Evolutionary conservation across 768 basidiomycete species (phyloP).

Genomic region (Tephrocybe rancida): DNA sequence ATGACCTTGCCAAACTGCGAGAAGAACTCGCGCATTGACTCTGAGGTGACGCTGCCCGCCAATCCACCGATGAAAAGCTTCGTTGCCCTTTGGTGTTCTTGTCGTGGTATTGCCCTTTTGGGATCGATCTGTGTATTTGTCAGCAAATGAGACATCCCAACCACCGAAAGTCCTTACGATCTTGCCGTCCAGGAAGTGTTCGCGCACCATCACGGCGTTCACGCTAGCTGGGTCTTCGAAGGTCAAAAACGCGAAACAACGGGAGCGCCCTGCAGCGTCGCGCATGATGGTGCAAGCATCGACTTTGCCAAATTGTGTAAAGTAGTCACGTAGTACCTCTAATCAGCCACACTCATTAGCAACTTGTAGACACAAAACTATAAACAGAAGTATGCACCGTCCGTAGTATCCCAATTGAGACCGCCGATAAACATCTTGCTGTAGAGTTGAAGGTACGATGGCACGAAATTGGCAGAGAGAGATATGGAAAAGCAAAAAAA

Average conservation of each 20-base stretch:
- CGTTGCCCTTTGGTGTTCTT: conserved; percentile 91
- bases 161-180: conserved; percentile 55
- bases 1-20: conserved; percentile 94
- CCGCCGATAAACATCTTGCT: conserved; percentile 99
- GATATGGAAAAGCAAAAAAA: conserved; percentile 52
- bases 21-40: conserved; percentile 92
- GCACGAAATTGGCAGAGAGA: conserved; percentile 24
- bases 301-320: conserved; percentile 95
- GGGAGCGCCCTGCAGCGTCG: conserved; percentile 89
- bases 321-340: conserved; percentile 86
- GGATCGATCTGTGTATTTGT: conserved; percentile 84
- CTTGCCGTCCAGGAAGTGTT: conserved; percentile 96
- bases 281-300: conserved; percentile 99
- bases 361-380: conserved; percentile 35
- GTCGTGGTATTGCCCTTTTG: conserved; percentile 97
- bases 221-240: conserved; percentile 93
- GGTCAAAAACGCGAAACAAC: conserved; percentile 98
- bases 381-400: conserved; percentile 67
- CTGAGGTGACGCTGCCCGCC: conserved; percentile 89
- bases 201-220: conserved; percentile 93
- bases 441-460: conserved; percentile 24
- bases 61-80: conserved; percentile 97
- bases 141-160: not conserved
- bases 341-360: conserved; percentile 43
- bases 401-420: conserved; percentile 99